These are phyloP conservation scores for Ballota nigra DNA, from an alignment of 257 asterid genomes.

Conservation along the genomic window DNA sequence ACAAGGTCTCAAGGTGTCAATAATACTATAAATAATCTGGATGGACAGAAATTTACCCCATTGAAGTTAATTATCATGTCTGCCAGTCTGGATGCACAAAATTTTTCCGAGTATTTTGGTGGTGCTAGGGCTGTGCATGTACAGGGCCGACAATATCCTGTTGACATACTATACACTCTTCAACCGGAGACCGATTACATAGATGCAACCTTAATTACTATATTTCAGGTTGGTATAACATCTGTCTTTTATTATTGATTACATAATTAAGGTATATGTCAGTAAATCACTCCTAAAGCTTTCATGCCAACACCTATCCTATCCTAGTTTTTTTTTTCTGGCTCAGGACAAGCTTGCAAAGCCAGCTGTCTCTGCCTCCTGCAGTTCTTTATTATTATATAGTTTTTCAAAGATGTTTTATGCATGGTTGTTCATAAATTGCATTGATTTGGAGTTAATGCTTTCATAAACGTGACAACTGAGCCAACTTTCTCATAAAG, in stretches of 20 bases:
- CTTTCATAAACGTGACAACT: background rate
- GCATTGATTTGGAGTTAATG: background rate
- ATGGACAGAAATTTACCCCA: constrained; percentile 55
- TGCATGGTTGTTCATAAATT: background rate
- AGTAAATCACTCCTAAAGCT: background rate
- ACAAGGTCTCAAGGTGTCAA: constrained; percentile 52
- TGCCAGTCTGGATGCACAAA: constrained; percentile 89
- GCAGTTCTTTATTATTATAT: background rate
- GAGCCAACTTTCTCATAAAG: background rate
- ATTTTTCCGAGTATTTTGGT: constrained; percentile 81
- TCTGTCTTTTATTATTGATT: constrained; percentile 12
- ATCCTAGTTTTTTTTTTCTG: constrained; percentile 9
- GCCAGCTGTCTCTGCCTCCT: background rate
- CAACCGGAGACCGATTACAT: constrained; percentile 88
- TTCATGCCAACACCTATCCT: constrained; percentile 3
- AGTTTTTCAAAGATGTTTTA: background rate
- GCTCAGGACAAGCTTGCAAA: background rate
- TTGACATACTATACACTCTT: constrained; percentile 67
- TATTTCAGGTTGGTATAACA: constrained; percentile 68
- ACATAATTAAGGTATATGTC: constrained; percentile 18
- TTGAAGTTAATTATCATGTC: constrained; percentile 90
- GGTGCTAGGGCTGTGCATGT: constrained; percentile 97
- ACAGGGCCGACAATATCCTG: constrained; percentile 88
- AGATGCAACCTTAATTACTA: constrained; percentile 87
- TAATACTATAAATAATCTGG: constrained; percentile 26